Percentiles rank a stretch among this genome's conserved stretches.
Conservation (phyloP, 495 filamentous ascomycete genomes). For the Neurospora hispaniola region DNA sequence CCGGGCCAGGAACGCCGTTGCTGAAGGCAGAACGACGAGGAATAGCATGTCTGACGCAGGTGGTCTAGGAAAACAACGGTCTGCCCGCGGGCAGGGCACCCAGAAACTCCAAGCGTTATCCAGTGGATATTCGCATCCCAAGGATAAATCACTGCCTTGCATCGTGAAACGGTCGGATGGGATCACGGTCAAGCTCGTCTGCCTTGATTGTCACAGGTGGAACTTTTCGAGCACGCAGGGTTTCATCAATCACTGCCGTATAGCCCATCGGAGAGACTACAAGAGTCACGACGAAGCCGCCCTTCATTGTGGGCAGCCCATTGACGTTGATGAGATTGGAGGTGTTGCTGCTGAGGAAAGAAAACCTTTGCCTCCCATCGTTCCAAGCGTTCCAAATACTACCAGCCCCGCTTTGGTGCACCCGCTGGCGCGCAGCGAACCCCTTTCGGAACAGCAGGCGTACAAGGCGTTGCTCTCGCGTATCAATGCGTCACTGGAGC, state of each 20-base stretch:
- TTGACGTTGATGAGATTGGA: conserved; percentile 58
- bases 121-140: conserved; percentile 56
- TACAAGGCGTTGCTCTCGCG: conserved; percentile 37
- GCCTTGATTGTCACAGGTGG: conserved; percentile 74
- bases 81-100: conserved; percentile 45
- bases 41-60: conserved; percentile 53
- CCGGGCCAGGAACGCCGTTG: conserved; percentile 28
- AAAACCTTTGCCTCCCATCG: conserved; percentile 21
- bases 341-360: conserved; percentile 43
- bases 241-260: conserved; percentile 97
- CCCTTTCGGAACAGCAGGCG: conserved; percentile 42
- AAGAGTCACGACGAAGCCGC: conserved; percentile 92
- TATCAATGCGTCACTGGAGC: conserved; percentile 35
- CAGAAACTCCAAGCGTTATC: conserved; percentile 63
- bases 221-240: conserved; percentile 94
- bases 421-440: conserved; percentile 53
- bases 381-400: conserved; percentile 3
- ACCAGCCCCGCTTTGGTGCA: conserved; percentile 50
- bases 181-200: conserved; percentile 64
- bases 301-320: conserved; percentile 70
- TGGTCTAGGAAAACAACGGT: conserved; percentile 46
- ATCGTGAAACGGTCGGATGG: conserved; percentile 43
- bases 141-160: conserved; percentile 50
- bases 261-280: conserved; percentile 82
- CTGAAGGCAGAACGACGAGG: conserved; percentile 64